Evolutionary conservation across 345 rosid genomes (phyloP), one percentile per base, ranked within the genome.

Genomic region (Anastatica hierochuntica): DNA sequence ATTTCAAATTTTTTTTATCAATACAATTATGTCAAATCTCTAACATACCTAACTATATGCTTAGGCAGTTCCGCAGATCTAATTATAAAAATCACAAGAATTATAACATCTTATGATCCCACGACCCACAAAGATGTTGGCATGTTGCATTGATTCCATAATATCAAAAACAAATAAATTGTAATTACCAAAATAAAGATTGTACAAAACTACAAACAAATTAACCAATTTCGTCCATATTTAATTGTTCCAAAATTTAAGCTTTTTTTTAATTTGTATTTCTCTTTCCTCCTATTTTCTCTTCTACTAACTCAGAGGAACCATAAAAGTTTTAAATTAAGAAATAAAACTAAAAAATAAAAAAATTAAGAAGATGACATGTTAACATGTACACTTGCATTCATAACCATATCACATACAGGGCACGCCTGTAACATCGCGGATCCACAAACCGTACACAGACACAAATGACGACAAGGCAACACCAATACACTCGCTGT

Each of bases 401-500:
- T 71, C 77, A 76, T 73, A 39, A 42, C 68, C 49, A 76, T 67
- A 48, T 76, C 46, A 53, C 89, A 82, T 6, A 69, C 74, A 47
- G 82, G 84, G 56, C 79, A 75, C 33, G 69, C 54, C 13, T 71
- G 75, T 24, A 62, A 63, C 45, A 72, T 35, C 48, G 53, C 66
- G 72, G 82, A 81, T 56, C 88, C 84, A 64, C 95, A 77, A 18
- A 71, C 58, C 39, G 90, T 46, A 67, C 95, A 84, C 29, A 88
- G 66, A 77, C 97, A 82, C 35, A 88, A 76, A 67, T 88, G 97
- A 62, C 92, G 71, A 63, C 97, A 88, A 39, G 97, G 95, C 64
- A 88, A 54, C 67, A 88, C 60, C 86, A 88, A 37, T 57, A 88
- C 97, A 43, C 83, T 69, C 16, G 88, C 63, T 30, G 74, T 86